Evolutionary conservation across 768 basidiomycete species (phyloP), one percentile per base, ranked within the genome.

Genomic region (Strobilomyces echinocephalus): DNA sequence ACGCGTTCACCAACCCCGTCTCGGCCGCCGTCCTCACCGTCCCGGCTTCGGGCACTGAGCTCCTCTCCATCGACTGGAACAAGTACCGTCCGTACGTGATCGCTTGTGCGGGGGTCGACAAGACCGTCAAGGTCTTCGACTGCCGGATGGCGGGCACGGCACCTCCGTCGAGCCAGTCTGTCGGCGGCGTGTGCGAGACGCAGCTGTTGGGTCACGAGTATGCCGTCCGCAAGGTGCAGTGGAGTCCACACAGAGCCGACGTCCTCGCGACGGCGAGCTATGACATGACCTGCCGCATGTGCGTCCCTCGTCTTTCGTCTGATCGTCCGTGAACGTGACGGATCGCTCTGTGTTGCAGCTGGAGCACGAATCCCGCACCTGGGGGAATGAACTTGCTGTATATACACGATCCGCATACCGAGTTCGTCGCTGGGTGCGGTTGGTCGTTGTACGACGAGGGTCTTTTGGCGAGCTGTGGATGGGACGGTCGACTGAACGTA

Each of bases 231-330:
- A 89, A 89, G 66, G 81, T 95, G 4, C 88, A 91, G 57, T 95
- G 93, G 92, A 85, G 86, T 65, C 89, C 89, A 36, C 88, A 91
- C 73, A 74, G 78, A 26, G 73, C 83, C 5, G 85, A 89, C 55
- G 62, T 89, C 14, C 73, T 91, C 21, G 85, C 87, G 16, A 81
- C 79, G 33, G 79, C 81, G 36, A 86, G 88, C 63, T 95, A 97
- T 71, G 95, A 98, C 66, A 98, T 97, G 95, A 93, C 93, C 1
- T 92, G 88, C 69, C 78, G 91, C 68, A 78, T 95, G 88, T 97
- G 75, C 66, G 86, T 79, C 30, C 12, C 14, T 11, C 46, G 55
- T 39, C n/a, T n/a, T n/a, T 39, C 20, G 53, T 40, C 35, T 47
- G 44, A 18, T 30, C 50, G 1, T 44, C 15, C 5, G 43, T n/a